Evolutionary conservation across 306 rosid genomes (phyloP), one percentile per base, ranked within the genome.

Genomic region (Vigna radiata): DNA sequence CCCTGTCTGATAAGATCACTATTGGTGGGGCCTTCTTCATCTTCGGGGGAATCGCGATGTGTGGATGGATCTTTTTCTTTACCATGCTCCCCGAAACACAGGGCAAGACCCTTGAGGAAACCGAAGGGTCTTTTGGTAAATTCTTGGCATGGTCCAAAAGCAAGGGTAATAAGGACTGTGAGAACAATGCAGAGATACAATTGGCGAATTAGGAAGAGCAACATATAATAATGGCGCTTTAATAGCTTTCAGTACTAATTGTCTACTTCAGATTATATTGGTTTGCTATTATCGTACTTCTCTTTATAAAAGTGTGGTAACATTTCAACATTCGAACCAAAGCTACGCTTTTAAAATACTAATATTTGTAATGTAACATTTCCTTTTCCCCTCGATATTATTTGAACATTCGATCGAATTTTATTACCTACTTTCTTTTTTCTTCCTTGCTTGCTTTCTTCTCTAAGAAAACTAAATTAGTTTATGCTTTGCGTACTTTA

Each of bases 21-120:
- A 89, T 88, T 17, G 97, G 97, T 4, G 98, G 98, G 62, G 89
- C 92, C n/a, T 94, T 94, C 83, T 90, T 94, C 31, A 76, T 94
- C 0, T 94, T 79, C 36, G 86, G 87, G 2, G 88, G 76, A 6
- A 66, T 92, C 1, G 96, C 98, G 0, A 1, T 62, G 1, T 86
- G 79, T n/a, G 91, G 89, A 4, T 94, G 90, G 92, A 25, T 87
- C 25, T 94, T 94, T 67, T 89, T 89, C 78, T 94, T 62, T 7
- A 54, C 70, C 0, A 10, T 92, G 82, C 79, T 94, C 2, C 98
- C 97, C 0, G 98, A 94, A 69, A 94, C 98, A 7, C 92, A 39
- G n/a, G 96, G 97, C 0, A 80, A 85, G 65, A 86, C 92, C 43
- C 93, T 94, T 0, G 98, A 94, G 16, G 91, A 90, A 17, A 89